A percentile compares a stretch with the other conserved stretches of the same genome.
Evolutionary conservation across 192 early-diverging fungal genomes (phyloP).

Genomic region (Entrophospora sp.): DNA sequence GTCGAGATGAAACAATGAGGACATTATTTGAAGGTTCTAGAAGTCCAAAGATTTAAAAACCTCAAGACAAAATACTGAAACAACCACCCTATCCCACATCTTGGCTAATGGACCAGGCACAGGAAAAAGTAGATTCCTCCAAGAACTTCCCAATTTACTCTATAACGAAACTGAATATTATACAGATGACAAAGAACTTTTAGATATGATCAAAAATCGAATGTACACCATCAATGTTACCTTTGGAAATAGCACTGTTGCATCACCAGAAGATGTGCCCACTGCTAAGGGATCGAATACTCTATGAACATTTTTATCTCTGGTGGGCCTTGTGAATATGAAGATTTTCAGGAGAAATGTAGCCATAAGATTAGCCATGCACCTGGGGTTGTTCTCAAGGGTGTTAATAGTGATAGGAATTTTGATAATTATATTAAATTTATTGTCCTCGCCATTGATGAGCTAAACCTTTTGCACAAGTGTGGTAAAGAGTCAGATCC

Average conservation of each 20-base stretch:
- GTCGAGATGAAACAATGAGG: not conserved
- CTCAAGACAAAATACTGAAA: not conserved
- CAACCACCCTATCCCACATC: not conserved
- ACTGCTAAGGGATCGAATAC: not conserved
- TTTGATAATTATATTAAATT: not conserved
- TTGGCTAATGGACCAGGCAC: slow-evolving; percentile 5
- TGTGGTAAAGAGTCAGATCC: too few species aligned
- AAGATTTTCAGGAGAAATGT: not conserved
- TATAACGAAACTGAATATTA: not conserved
- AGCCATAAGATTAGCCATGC: not conserved
- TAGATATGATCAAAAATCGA: not conserved
- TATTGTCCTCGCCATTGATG: not conserved
- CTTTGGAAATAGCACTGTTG: not conserved
- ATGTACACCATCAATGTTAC: not conserved
- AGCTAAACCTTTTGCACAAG: not conserved
- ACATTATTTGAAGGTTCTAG: not conserved
- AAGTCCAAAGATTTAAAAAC: not conserved
- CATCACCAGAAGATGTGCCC: not conserved
- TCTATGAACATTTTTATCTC: not conserved
- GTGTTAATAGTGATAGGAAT: not conserved
- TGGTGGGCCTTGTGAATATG: not conserved
- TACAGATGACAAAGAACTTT: not conserved
- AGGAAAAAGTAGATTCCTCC: slow-evolving; percentile 4
- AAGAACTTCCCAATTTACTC: not conserved
- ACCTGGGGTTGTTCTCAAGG: not conserved